These are phyloP conservation scores for Russula brevipes DNA, from an alignment of 768 basidiomycete species.

Conservation along the genomic window DNA sequence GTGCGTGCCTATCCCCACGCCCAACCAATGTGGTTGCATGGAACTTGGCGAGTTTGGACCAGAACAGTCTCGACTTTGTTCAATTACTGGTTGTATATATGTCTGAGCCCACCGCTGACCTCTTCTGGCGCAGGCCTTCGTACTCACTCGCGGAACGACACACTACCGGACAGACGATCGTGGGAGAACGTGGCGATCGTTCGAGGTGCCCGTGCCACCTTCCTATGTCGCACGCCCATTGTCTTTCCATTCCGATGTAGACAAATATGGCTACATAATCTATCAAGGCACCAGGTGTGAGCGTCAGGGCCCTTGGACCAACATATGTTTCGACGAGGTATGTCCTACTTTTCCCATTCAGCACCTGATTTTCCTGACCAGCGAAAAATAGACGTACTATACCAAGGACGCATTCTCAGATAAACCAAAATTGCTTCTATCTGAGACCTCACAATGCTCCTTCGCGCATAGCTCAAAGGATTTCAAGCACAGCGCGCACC, in stretches of 20 bases:
- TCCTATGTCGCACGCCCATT: constrained; percentile 60
- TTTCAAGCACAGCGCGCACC: constrained; percentile 71
- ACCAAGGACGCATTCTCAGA: constrained; percentile 79
- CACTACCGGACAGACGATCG: constrained; percentile 89
- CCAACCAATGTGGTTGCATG: not conserved
- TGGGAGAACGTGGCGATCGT: constrained; percentile 82
- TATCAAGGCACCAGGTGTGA: constrained; percentile 74
- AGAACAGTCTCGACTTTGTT: not conserved
- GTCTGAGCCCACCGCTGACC: not conserved
- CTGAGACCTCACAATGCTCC: constrained; percentile 71
- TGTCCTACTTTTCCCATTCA: constrained; percentile 25
- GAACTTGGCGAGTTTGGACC: not conserved
- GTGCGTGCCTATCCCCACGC: not conserved
- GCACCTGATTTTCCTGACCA: not conserved
- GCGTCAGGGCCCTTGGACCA: constrained; percentile 42
- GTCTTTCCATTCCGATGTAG: constrained; percentile 78
- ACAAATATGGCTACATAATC: constrained; percentile 67
- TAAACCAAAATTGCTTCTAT: constrained; percentile 51
- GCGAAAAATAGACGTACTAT: constrained; percentile 66
- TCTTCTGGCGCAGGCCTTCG: constrained; percentile 62
- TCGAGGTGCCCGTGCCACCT: constrained; percentile 59
- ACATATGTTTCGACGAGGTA: constrained; percentile 70
- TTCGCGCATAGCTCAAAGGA: constrained; percentile 86
- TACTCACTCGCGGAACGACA: constrained; percentile 62
- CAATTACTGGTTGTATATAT: not conserved